Evolutionary conservation across 1,284 basidiomycete species (phyloP).

Genomic region (Ceratorhiza oryzae-sativae): DNA sequence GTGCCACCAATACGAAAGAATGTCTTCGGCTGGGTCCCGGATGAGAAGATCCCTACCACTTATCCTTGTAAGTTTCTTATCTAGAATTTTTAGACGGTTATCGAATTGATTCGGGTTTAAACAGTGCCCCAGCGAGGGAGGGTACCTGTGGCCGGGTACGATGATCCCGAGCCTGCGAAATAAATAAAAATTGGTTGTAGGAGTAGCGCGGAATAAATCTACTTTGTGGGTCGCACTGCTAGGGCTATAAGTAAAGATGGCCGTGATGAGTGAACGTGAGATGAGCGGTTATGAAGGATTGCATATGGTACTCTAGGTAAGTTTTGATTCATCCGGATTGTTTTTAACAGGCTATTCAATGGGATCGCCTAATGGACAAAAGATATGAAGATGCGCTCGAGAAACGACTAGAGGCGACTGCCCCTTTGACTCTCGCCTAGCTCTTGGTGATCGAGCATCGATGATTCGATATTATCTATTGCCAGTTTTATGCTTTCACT

Average conservation of each 20-base stretch:
- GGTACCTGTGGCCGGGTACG: constrained; percentile 40
- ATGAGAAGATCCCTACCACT: constrained; percentile 79
- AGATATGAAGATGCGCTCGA: too few relatives aligned
- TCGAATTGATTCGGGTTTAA: background rate
- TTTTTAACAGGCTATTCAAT: too few relatives aligned
- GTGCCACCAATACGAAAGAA: constrained; percentile 82
- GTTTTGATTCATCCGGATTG: too few relatives aligned
- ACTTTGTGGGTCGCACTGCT: background rate
- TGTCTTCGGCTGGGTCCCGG: constrained; percentile 70
- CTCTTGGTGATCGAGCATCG: too few relatives aligned
- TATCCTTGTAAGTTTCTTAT: constrained; percentile 76
- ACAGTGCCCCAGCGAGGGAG: constrained; percentile 42
- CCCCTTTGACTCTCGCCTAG: too few relatives aligned
- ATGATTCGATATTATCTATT: too few relatives aligned
- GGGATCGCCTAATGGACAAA: too few relatives aligned
- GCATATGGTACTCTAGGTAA: background rate
- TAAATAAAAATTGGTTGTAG: background rate
- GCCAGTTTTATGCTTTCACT: too few relatives aligned
- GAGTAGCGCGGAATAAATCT: background rate
- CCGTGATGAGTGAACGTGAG: background rate
- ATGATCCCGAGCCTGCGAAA: constrained; percentile 38
- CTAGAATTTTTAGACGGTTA: background rate
- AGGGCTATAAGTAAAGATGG: background rate
- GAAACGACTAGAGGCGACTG: too few relatives aligned
- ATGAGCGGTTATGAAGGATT: too few relatives aligned